Conservation (phyloP, 2,329 filamentous ascomycete genomes). For the Sordariomycetes sp. region DNA sequence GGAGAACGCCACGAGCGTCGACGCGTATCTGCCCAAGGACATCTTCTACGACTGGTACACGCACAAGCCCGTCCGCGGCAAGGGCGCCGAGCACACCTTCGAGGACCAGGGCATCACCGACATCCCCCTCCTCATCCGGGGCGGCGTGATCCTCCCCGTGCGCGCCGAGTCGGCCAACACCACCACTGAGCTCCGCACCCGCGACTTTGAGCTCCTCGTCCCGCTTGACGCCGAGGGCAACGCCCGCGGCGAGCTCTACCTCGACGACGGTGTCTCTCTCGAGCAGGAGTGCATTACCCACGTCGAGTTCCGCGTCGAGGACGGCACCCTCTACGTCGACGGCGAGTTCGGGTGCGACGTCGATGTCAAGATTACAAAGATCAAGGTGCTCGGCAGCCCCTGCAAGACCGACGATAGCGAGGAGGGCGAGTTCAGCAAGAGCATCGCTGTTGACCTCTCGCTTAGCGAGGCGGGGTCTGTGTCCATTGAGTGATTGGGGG, state of each 20-base stretch:
- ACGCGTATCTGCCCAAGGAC: slow-evolving; percentile 48
- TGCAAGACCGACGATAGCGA: neutral
- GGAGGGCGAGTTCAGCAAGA: neutral
- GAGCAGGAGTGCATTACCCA: slow-evolving; percentile 39
- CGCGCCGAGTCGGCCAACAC: slow-evolving; percentile 43
- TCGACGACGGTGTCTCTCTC: slow-evolving; percentile 61
- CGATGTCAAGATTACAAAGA: slow-evolving; percentile 25
- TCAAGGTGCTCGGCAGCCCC: slow-evolving; percentile 32
- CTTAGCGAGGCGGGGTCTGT: neutral
- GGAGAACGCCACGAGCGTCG: slow-evolving; percentile 43
- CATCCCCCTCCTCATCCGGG: slow-evolving; percentile 51
- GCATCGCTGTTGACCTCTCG: neutral
- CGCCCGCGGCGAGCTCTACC: slow-evolving; percentile 52
- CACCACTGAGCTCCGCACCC: slow-evolving; percentile 44
- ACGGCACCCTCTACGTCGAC: slow-evolving; percentile 30
- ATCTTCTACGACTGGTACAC: slow-evolving; percentile 24
- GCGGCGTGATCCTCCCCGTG: slow-evolving; percentile 48
- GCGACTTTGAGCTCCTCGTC: slow-evolving; percentile 57
- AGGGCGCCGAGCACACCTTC: slow-evolving; percentile 19
- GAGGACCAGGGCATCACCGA: slow-evolving; percentile 22
- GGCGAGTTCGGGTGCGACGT: slow-evolving; percentile 41
- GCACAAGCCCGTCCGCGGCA: slow-evolving; percentile 25
- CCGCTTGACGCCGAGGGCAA: slow-evolving; percentile 47
- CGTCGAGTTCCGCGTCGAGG: slow-evolving; percentile 44
- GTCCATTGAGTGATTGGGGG: neutral